Percentiles rank a stretch among this genome's conserved stretches.
phyloP scores from a whole-genome alignment of 805 yeast species.

The Suhomyces prunicola region DNA sequence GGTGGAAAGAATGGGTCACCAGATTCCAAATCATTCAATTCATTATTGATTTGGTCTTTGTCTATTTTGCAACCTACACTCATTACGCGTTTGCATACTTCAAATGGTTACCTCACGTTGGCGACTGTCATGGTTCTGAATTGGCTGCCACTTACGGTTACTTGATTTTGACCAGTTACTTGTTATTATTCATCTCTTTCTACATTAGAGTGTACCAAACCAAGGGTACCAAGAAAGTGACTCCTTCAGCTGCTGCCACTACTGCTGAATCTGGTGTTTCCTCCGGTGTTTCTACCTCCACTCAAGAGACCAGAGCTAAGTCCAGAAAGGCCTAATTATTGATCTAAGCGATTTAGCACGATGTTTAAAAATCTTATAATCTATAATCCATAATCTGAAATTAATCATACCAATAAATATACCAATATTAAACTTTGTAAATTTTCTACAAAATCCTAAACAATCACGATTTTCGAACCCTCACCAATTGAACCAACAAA shows the following conservation, averaged over 20 bases:
- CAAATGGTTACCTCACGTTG: conserved; percentile 59
- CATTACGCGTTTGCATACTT: conserved; percentile 75
- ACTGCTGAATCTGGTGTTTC: conserved; percentile 10
- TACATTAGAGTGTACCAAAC: conserved; percentile 82
- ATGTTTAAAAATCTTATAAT: background rate
- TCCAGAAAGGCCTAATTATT: conserved; percentile 32
- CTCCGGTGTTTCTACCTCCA: conserved; percentile 6
- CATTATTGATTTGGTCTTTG: conserved; percentile 81
- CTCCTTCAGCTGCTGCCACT: conserved; percentile 7
- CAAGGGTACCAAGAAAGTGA: conserved; percentile 21
- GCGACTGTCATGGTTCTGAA: conserved; percentile 90
- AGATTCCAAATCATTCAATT: conserved; percentile 93
- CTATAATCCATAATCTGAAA: background rate
- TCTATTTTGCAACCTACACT: conserved; percentile 91
- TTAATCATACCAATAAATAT: background rate
- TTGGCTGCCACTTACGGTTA: conserved; percentile 92
- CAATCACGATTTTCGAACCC: background rate
- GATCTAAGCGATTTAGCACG: background rate
- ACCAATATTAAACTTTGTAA: background rate
- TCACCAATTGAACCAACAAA: background rate
- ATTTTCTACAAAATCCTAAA: background rate
- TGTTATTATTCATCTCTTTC: conserved; percentile 87
- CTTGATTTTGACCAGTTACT: conserved; percentile 80
- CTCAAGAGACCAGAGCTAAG: conserved; percentile 21
- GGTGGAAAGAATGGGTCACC: conserved; percentile 99